phyloP scores from a whole-genome alignment of 331 rosid genomes.

The Pyracantha coccinea region DNA sequence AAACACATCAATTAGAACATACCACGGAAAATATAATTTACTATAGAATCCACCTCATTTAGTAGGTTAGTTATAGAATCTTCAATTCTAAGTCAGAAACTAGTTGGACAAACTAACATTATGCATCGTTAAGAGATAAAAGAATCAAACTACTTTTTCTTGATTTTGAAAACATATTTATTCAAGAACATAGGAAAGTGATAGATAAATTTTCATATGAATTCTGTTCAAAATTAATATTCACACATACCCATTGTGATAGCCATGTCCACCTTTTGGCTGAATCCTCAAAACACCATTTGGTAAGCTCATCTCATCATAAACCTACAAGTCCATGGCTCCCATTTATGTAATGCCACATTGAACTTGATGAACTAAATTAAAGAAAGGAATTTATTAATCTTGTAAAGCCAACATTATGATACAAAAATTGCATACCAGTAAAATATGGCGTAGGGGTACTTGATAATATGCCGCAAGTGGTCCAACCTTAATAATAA shows the following conservation, averaged over 20 bases:
- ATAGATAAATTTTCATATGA: neutral
- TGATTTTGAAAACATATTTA: neutral
- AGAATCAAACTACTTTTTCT: neutral
- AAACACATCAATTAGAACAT: neutral
- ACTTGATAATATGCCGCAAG: conserved; percentile 88
- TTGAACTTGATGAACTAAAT: neutral
- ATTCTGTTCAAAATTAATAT: conserved; percentile 11
- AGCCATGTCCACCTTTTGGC: conserved; percentile 91
- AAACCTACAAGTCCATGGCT: conserved; percentile 35
- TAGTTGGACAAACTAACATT: neutral
- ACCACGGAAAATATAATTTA: neutral
- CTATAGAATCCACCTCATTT: neutral
- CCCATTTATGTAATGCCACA: neutral
- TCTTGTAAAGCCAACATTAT: neutral
- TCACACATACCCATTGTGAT: conserved; percentile 83
- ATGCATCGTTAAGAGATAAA: neutral
- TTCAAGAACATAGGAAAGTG: neutral
- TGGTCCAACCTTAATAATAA: conserved; percentile 68
- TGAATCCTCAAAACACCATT: conserved; percentile 82
- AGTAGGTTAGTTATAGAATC: neutral
- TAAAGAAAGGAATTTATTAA: neutral
- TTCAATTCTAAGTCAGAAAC: neutral
- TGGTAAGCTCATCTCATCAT: conserved; percentile 95
- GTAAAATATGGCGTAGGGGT: conserved; percentile 79
- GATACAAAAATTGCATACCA: conserved; percentile 36